phyloP scores from a whole-genome alignment of 768 basidiomycete species.

The Mycena chlorophos region DNA sequence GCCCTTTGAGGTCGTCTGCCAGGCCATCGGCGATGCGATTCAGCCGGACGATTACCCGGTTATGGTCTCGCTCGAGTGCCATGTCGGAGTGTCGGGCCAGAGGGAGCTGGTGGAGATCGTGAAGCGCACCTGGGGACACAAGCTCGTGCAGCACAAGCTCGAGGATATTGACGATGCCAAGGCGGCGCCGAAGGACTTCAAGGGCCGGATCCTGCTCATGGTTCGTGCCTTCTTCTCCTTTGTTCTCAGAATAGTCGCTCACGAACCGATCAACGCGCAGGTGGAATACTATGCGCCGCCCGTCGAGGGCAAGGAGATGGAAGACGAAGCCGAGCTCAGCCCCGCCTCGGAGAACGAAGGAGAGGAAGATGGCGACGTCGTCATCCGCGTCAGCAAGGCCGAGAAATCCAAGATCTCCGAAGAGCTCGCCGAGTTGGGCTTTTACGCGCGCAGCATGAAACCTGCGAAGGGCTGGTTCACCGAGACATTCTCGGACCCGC shows the following conservation, averaged over 20 bases:
- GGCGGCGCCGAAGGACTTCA: conserved; percentile 48
- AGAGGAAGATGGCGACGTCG: conserved; percentile 28
- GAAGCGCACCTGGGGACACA: conserved; percentile 51
- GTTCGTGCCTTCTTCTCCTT: conserved; percentile 31
- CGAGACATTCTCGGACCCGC: conserved; percentile 42
- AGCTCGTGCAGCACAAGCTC: conserved; percentile 44
- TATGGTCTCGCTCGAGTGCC: conserved; percentile 62
- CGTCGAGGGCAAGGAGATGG: conserved; percentile 21
- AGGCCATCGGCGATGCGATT: conserved; percentile 49
- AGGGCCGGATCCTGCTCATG: conserved; percentile 60
- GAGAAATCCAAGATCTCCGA: conserved; percentile 42
- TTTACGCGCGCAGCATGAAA: conserved; percentile 65
- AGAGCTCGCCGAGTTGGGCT: conserved; percentile 54
- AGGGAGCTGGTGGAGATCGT: conserved; percentile 54
- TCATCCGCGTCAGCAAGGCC: conserved; percentile 19
- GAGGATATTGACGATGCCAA: conserved; percentile 37
- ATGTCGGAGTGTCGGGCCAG: conserved; percentile 53
- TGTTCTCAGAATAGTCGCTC: too few species aligned
- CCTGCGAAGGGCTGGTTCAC: conserved; percentile 52
- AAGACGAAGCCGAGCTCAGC: conserved; percentile 23
- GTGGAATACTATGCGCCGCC: conserved; percentile 55
- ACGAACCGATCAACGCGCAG: too few species aligned
- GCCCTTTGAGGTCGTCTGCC: conserved; percentile 51
- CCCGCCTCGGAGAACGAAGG: conserved; percentile 23
- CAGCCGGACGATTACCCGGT: conserved; percentile 52